Conservation (phyloP, 2,329 filamentous ascomycete species). For the Epichloe scottii region DNA sequence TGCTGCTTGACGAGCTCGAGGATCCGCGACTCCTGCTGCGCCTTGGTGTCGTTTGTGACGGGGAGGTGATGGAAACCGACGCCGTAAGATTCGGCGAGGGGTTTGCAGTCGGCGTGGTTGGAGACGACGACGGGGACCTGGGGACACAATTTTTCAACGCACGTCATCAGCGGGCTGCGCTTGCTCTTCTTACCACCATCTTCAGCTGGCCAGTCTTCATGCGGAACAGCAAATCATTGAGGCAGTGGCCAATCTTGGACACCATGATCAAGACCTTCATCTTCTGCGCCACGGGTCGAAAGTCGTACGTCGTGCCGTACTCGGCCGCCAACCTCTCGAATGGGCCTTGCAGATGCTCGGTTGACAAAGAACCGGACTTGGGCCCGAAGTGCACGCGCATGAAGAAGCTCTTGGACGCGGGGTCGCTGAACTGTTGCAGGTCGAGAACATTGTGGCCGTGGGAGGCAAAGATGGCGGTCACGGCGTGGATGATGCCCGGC, state of each 20-base stretch:
- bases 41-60: slow-evolving; percentile 66
- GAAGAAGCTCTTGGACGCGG: slow-evolving; percentile 64
- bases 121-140: slow-evolving; percentile 63
- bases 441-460: slow-evolving; percentile 72
- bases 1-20: slow-evolving; percentile 57
- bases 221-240: slow-evolving; percentile 75
- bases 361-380: slow-evolving; percentile 31
- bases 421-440: slow-evolving; percentile 74
- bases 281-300: slow-evolving; percentile 56
- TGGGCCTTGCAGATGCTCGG: slow-evolving; percentile 37
- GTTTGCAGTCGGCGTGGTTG: slow-evolving; percentile 64
- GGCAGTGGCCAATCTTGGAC: slow-evolving; percentile 76
- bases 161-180: no score
- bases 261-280: slow-evolving; percentile 77
- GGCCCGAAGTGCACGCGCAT: slow-evolving; percentile 78
- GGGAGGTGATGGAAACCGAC: slow-evolving; percentile 73
- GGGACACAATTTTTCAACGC: not conserved
- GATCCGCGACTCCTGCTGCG: slow-evolving; percentile 57
- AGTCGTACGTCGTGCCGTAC: slow-evolving; percentile 58
- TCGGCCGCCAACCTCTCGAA: slow-evolving; percentile 50
- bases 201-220: slow-evolving; percentile 60
- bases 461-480: slow-evolving; percentile 63
- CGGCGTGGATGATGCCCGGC: slow-evolving; percentile 73
- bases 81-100: slow-evolving; percentile 58
- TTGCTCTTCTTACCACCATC: slow-evolving; percentile 37